Base-by-base conservation (phyloP, 352 stramenopile species). In the Phytophthora crassamura region DNA sequence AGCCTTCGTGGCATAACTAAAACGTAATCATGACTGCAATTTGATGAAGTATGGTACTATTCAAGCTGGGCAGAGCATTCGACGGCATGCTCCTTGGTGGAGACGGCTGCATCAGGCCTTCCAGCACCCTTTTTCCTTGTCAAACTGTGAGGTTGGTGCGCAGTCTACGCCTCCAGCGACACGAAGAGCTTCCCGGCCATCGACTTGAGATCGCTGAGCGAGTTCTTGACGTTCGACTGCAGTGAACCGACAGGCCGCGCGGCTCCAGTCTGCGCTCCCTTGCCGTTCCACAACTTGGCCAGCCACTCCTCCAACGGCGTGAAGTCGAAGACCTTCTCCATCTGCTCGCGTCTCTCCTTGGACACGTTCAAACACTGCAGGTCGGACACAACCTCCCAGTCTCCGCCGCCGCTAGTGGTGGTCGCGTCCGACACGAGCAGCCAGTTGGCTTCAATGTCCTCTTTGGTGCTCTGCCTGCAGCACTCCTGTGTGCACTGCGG, bases 401-500 rank as follows among this genome's bases (percentile, higher is more conserved):
- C 86, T 34, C 66, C 72, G 8, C 56, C 74, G 43, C 67, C 58
- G 38, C 38, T 87, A 1, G 75, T 78, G 7, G 80, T 80, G 39
- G 82, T 86, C 1, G 81, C 67, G 50, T 94, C 86, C 38, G 74
- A 82, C 12, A 95, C 78, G 39, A 95, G 52, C 38, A 88, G 72
- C 86, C 86, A 95, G 61, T 95, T 89, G n/a, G 84, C 74, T 50
- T 93, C 85, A 56, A 95, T 92, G 38, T 91, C 82, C 41, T 93
- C 86, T 42, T 88, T 87, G 7, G 74, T 87, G 39, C 73, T 84
- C 42, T 85, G 72, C 49, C 74, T 67, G 61, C 86, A 95, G 57
- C 86, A 95, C 10, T 36, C 20, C 56, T 89, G 87, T 3, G 67
- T 71, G 49, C 86, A 95, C 28, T 76, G 51, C 0, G 76, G 72